Evolutionary conservation across 306 rosid genomes (phyloP), one percentile per base, ranked within the genome.

Genomic region (Vigna radiata): DNA sequence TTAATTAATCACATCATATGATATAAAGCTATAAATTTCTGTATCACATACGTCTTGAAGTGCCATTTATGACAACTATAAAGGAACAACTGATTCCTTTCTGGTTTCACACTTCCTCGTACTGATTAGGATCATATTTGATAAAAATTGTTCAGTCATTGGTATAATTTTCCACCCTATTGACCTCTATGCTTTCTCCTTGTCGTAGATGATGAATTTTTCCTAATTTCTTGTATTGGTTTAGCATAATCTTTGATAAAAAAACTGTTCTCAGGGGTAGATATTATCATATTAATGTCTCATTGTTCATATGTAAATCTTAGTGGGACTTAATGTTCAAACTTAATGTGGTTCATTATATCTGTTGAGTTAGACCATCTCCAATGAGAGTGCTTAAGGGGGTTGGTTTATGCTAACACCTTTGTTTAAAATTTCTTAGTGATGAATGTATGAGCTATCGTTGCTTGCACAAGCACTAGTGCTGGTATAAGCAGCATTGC

Each of bases 1-100:
- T 60, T 58, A 53, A 44, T 50, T 61, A 55, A 77, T 78, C 18
- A 19, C 17, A 21, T 77, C 17, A 29, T 37, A 48, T 29, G 61
- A 49, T 78, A 61, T 73, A 54, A 65, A 73, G 71, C 70, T 56
- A 33, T 13, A 64, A 39, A 7, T 18, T 83, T 56, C 52, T 47
- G 25, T 31, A 13, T 46, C 33, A 47, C 64, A 12, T 76, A 50
- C 25, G 76, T 75, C 27, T 54, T 62, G 49, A 31, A 61, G 50
- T 60, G 16, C 31, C 58, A 55, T 21, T 55, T 54, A 0, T 54
- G 2, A 18, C 60, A 18, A 54, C 14, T 54, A 8, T 29, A 27
- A 18, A 17, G 11, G 61, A 54, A 14, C 14, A 54, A 19, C 29
- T 19, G 61, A 54, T 19, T 19, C 14, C 31, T 54, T 25, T 13